phyloP scores from a whole-genome alignment of 805 yeast species.

The Dipodascus geniculatus region DNA sequence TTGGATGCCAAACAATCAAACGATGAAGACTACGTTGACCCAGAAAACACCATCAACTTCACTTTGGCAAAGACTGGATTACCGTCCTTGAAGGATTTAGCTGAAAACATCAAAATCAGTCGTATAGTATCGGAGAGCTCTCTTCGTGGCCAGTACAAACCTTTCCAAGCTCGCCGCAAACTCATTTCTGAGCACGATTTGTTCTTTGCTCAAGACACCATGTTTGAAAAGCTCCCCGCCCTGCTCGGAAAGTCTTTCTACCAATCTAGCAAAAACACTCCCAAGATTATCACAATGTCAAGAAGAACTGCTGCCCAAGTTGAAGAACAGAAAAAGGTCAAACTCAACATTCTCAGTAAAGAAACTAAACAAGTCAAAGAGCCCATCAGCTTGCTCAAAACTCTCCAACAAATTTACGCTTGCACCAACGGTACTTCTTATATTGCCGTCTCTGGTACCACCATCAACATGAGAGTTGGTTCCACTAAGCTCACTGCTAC shows the following conservation, averaged over 20 bases:
- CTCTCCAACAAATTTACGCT: conserved; percentile 42
- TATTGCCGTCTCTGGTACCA: conserved; percentile 63
- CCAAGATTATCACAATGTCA: conserved; percentile 35
- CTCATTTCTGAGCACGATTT: conserved; percentile 57
- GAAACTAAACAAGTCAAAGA: conserved; percentile 18
- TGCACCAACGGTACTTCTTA: conserved; percentile 47
- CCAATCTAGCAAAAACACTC: conserved; percentile 54
- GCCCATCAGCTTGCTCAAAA: not conserved
- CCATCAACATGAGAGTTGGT: conserved; percentile 58
- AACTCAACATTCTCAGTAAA: conserved; percentile 27
- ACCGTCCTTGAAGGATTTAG: not conserved
- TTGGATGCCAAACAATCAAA: conserved; percentile 2
- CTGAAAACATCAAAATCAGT: not conserved
- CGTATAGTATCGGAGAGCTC: not conserved
- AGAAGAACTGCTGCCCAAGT: conserved; percentile 8
- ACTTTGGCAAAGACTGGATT: not conserved
- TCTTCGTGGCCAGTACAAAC: conserved; percentile 76
- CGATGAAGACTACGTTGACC: conserved; percentile 7
- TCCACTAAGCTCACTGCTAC: conserved; percentile 31
- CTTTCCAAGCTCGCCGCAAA: conserved; percentile 79
- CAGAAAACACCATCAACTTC: not conserved
- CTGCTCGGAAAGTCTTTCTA: conserved; percentile 73
- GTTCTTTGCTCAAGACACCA: conserved; percentile 75
- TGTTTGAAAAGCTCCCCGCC: conserved; percentile 71
- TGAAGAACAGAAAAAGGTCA: conserved; percentile 20